Evolutionary conservation across 305 asterid genomes (phyloP).

Genomic region (Vinca major): DNA sequence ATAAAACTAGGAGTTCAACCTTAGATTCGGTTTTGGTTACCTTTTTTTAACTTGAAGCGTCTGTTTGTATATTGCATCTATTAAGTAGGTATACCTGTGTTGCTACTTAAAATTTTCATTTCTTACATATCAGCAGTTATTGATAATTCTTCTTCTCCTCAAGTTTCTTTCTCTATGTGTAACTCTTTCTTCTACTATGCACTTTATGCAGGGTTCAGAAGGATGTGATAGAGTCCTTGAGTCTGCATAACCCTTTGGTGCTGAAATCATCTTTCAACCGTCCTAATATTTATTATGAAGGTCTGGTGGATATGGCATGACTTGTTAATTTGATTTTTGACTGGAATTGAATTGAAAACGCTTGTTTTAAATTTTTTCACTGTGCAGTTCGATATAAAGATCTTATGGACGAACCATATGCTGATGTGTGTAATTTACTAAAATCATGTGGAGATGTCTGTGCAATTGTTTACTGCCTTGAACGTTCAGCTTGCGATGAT

Average conservation of each 20-base stretch:
- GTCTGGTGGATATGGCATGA: constrained; percentile 33
- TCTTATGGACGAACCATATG: constrained; percentile 67
- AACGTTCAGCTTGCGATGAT: constrained; percentile 80
- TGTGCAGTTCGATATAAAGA: constrained; percentile 92
- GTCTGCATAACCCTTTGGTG: constrained; percentile 70
- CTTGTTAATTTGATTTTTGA: constrained; percentile 4
- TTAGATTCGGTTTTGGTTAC: background rate
- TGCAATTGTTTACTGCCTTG: constrained; percentile 90
- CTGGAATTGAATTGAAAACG: background rate
- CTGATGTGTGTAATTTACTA: constrained; percentile 69
- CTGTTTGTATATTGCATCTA: background rate
- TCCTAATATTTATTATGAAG: constrained; percentile 87
- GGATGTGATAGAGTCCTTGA: constrained; percentile 75
- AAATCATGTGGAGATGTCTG: constrained; percentile 74
- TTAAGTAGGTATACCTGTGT: background rate
- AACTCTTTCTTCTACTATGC: background rate
- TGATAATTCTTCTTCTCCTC: background rate
- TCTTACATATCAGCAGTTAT: background rate
- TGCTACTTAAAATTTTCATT: background rate
- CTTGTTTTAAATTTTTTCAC: constrained; percentile 16
- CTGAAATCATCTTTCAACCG: constrained; percentile 94
- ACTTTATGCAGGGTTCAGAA: constrained; percentile 79
- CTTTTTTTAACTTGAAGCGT: background rate
- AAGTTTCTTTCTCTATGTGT: background rate
- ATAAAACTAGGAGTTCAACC: background rate